Conservation (phyloP, 2,329 filamentous ascomycete species). For the Aspergillus aculeatus region DNA sequence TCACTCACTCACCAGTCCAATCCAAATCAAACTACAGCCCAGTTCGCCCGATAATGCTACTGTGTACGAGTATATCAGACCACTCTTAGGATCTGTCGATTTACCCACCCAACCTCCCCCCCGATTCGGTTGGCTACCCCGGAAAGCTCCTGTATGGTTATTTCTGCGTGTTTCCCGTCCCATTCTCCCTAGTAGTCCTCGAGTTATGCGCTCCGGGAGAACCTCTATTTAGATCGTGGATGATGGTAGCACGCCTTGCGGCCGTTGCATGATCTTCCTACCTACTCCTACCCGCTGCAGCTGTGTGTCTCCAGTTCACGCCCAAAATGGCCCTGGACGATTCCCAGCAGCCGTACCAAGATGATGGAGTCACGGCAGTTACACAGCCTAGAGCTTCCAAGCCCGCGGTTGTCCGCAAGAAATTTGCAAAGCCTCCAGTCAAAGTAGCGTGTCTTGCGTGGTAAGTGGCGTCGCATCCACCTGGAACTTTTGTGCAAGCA, state of each 20-base stretch:
- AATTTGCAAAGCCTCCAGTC: conserved; percentile 46
- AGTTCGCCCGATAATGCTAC: not conserved
- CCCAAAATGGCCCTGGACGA: conserved; percentile 25
- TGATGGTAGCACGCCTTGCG: conserved; percentile 11
- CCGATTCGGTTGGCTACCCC: conserved; percentile 3
- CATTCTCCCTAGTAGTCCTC: not conserved
- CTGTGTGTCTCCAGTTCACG: not conserved
- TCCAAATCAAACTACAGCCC: not conserved
- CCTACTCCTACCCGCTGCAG: not conserved
- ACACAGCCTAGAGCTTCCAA: conserved; percentile 26
- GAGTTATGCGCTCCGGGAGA: not conserved
- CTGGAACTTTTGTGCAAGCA: not conserved
- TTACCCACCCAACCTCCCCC: conserved; percentile 10
- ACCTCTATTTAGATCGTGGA: not conserved
- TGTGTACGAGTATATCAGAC: conserved; percentile 31
- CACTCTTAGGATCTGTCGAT: conserved; percentile 20
- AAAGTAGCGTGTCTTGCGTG: conserved; percentile 47
- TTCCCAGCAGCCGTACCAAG: conserved; percentile 15
- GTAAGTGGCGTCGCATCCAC: conserved; percentile 27
- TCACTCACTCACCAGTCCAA: conserved; percentile 1
- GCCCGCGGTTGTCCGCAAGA: conserved; percentile 39
- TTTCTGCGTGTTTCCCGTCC: not conserved
- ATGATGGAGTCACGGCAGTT: conserved; percentile 18
- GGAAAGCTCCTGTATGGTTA: not conserved
- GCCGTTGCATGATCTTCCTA: conserved; percentile 11